phyloP scores from a whole-genome alignment of 352 stramenopile species.

The Globisporangium splendens region DNA sequence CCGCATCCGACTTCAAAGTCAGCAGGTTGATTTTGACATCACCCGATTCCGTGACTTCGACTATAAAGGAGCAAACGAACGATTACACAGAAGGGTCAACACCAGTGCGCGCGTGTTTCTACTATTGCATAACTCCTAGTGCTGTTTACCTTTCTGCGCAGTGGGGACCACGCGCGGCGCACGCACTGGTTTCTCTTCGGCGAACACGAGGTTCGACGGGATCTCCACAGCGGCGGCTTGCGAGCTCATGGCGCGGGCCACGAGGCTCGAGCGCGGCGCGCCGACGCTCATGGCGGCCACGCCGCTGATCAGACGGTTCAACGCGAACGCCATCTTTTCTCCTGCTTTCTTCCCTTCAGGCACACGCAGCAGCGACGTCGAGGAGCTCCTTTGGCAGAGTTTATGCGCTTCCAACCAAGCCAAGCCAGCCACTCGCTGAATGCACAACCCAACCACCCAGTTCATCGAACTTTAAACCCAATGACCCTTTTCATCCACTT shows the following conservation, averaged over 20 bases:
- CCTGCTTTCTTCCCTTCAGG: conserved; percentile 3
- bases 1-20: conserved; percentile 39
- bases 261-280: conserved; percentile 27
- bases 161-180: conserved; percentile 60
- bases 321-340: conserved; percentile 24
- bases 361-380: background rate
- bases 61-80: conserved; percentile 6
- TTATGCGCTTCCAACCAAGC: conserved; percentile 2
- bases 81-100: background rate
- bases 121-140: too few species aligned
- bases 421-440: conserved; percentile 8
- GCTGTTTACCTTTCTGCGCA: conserved; percentile 38
- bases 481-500: too few species aligned
- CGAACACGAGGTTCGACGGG: conserved; percentile 66
- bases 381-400: background rate
- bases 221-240: conserved; percentile 28
- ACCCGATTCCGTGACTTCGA: conserved; percentile 46
- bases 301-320: conserved; percentile 59
- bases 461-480: background rate
- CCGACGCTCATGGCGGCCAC: conserved; percentile 48
- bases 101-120: too few species aligned
- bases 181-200: conserved; percentile 64
- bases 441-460: background rate
- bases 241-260: conserved; percentile 31
- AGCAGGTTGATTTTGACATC: conserved; percentile 70